Conservation (phyloP, 345 rosid genomes). For the Crucihimalaya himalaica region DNA sequence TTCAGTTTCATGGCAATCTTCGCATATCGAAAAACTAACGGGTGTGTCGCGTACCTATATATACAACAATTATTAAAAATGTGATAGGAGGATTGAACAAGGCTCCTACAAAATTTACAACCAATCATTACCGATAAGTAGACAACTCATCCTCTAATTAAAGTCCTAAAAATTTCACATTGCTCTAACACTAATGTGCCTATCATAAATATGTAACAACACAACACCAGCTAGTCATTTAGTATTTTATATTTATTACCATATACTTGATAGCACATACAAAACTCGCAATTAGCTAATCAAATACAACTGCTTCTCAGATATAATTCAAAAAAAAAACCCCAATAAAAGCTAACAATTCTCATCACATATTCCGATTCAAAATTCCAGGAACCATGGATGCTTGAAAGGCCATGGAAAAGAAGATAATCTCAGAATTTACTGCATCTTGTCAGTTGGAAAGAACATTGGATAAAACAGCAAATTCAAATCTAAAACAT, state of each 20-base stretch:
- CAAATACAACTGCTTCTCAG: not conserved
- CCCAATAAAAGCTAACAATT: not conserved
- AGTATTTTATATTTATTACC: not conserved
- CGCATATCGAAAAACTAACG: conserved; percentile 65
- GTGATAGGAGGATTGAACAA: not conserved
- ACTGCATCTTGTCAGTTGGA: not conserved
- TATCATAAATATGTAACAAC: not conserved
- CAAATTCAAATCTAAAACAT: conserved; percentile 8
- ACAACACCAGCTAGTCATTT: not conserved
- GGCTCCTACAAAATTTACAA: not conserved
- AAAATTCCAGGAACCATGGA: not conserved
- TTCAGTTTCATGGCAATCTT: conserved; percentile 79
- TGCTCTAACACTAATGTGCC: conserved; percentile 8
- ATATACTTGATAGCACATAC: not conserved
- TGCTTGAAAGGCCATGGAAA: conserved; percentile 3
- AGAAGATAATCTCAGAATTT: not conserved
- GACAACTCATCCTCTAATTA: conserved; percentile 8
- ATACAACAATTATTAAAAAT: conserved; percentile 10
- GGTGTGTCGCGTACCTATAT: conserved; percentile 62
- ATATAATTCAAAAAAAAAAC: not conserved
- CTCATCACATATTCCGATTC: not conserved
- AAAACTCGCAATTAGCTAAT: conserved; percentile 6
- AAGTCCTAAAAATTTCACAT: not conserved
- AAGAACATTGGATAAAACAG: not conserved
- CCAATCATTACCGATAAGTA: not conserved